Evolutionary conservation across 768 basidiomycete species (phyloP), one percentile per base, ranked within the genome.

Genomic region (Tricholoma terreum): DNA sequence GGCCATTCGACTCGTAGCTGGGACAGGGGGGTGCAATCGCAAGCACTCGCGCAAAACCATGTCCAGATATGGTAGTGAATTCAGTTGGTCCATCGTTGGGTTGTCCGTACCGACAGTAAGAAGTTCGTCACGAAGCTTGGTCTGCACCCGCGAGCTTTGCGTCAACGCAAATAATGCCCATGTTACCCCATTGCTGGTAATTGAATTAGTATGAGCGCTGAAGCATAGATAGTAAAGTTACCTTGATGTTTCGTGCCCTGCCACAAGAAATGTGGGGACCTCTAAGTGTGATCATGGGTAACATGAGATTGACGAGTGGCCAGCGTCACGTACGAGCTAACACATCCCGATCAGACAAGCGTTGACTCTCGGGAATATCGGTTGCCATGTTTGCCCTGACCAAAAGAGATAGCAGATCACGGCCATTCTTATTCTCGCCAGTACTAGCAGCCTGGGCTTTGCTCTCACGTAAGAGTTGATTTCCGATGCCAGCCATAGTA

Each of bases 11-110:
- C 74, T 56, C 0, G 78, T 78, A 12, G 58, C 60, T 0, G 77
- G 69, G 2, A 87, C 78, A 0, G 85, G 84, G 0, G 84, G 52
- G 58, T 87, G 75, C 0, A 85, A 42, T 0, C 87, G 80, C 54
- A 89, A 67, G 0, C 78, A 81, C 69, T 89, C 87, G 6, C 81
- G 78, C 2, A 86, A 75, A 9, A 87, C 79, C 15, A 73, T 74
- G 60, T 90, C 90, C n/a, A 92, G 82, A 62, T 87, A 90, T 0
- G 85, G 80, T 2, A 93, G 74, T 5, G 78, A 73, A 55, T 82
- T 80, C 1, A 92, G 77, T 33, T 85, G 79, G 31, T 91, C 89
- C 84, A 90, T 88, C 3, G 79, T 77, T 1, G 88, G 87, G 1
- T 70, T 80, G 8, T 87, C 82, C 0, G 81, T 84, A 0, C 74